Percentiles rank a stretch among this genome's conserved stretches.
Conservation (phyloP, 805 yeast species). For the Candida chilensis region DNA sequence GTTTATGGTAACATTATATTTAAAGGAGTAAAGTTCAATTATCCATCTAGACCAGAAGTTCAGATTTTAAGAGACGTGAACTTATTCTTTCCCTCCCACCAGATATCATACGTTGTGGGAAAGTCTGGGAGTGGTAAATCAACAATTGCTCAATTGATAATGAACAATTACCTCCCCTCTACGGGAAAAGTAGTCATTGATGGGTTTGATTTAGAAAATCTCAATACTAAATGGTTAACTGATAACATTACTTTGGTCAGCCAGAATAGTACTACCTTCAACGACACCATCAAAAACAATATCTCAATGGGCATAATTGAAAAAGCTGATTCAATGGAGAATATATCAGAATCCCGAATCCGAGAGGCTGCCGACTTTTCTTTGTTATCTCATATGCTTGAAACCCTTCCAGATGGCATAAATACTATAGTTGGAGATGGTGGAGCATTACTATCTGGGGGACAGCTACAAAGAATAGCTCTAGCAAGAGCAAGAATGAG, state of each 20-base stretch:
- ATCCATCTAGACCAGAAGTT: slow-evolving; percentile 44
- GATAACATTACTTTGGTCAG: slow-evolving; percentile 65
- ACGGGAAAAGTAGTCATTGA: slow-evolving; percentile 55
- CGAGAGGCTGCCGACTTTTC: slow-evolving; percentile 43
- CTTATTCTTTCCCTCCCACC: slow-evolving; percentile 33
- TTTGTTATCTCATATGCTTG: slow-evolving; percentile 38
- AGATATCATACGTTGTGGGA: slow-evolving; percentile 66
- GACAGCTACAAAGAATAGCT: slow-evolving; percentile 80
- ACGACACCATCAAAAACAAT: slow-evolving; percentile 54
- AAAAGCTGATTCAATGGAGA: slow-evolving; percentile 8
- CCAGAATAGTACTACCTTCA: slow-evolving; percentile 61
- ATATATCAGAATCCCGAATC: slow-evolving; percentile 10
- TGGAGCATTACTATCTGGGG: slow-evolving; percentile 67
- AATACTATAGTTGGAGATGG: slow-evolving; percentile 38
- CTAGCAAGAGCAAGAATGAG: slow-evolving; percentile 75
- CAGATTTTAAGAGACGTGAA: slow-evolving; percentile 37
- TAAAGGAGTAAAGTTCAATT: slow-evolving; percentile 48
- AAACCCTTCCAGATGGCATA: slow-evolving; percentile 41
- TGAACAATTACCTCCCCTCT: slow-evolving; percentile 43
- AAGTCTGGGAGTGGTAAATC: slow-evolving; percentile 93
- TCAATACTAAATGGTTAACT: slow-evolving; percentile 44
- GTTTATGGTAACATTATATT: slow-evolving; percentile 46
- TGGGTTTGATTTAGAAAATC: slow-evolving; percentile 30
- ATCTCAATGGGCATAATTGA: slow-evolving; percentile 39
- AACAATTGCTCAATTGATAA: slow-evolving; percentile 55